Evolutionary conservation across 2,329 filamentous ascomycete species (phyloP), one percentile per base, ranked within the genome.

Genomic region (Aureobasidium sp.): DNA sequence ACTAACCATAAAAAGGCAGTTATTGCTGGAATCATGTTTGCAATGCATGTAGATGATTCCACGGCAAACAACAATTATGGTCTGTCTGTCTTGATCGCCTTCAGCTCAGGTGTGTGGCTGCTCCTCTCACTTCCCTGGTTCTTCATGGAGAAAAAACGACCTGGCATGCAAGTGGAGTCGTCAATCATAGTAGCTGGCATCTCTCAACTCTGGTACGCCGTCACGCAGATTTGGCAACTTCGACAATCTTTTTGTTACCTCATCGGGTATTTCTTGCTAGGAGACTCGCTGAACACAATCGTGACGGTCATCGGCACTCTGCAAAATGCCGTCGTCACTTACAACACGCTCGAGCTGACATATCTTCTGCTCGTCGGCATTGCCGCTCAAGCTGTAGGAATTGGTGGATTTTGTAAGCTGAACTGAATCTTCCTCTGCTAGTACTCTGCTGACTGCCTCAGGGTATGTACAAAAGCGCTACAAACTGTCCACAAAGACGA

Each of bases 241-340:
- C 85, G 83, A 69, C 87, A 89, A 73, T 86, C 81, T 65, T 71
- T 88, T 32, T 75, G 87, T 20, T 89, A 88, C 70, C 78, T 89
- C 0, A 79, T 84, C 46, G 84, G 80, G 3, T 89, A 87, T 68
- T 88, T 89, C 69, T 76, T 89, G 1, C 79, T 89, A 0, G 86
- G 84, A n/a, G 87, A 89, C 71, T 85, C 83, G 1, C 76, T 88
- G 39, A 88, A 88, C 70, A 89, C 87, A 0, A 87, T 86, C 0
- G 84, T 88, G 5, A 88, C 87, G 0, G 85, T 89, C 26, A 84
- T 89, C 36, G 78, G 76, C 0, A 88, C 85, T 0, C 72, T 88
- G 5, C 87, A 89, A 68, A 88, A 88, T 66, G 78, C 78, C 39
- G 80, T 88, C 4, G 84, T 88, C 3, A 77, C 79, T 3, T 89